Percentiles rank a stretch among this genome's conserved stretches.
phyloP scores from a whole-genome alignment of 2,329 filamentous ascomycete species.

The Hypomyces rosellus region DNA sequence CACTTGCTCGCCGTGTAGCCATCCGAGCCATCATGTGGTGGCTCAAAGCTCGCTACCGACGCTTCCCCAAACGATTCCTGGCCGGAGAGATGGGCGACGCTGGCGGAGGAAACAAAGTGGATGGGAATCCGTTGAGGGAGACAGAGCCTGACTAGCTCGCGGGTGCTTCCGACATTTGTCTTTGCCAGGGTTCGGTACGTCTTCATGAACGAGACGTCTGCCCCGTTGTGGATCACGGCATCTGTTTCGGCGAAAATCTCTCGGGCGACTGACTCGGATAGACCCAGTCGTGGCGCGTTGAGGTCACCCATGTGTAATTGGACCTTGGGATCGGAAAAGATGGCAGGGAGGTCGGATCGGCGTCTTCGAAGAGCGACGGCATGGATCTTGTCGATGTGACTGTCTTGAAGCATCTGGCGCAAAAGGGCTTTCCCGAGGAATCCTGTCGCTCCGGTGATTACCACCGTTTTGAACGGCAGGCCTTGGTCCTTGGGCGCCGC shows the following conservation, averaged over 20 bases:
- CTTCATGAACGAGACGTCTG: conserved; percentile 28
- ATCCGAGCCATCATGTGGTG: background rate
- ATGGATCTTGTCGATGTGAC: background rate
- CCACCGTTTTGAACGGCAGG: background rate
- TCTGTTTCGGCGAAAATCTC: conserved; percentile 27
- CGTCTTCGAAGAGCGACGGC: background rate
- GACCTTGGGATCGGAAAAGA: too few relatives aligned
- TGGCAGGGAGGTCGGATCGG: too few relatives aligned
- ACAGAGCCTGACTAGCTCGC: conserved; percentile 17
- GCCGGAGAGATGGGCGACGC: background rate
- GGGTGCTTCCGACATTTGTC: conserved; percentile 28
- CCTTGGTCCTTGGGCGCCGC: too few relatives aligned
- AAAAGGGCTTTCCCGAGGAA: too few relatives aligned
- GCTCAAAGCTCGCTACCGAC: background rate
- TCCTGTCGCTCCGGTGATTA: conserved; percentile 11
- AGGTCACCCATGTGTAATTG: background rate
- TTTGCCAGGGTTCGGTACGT: conserved; percentile 23
- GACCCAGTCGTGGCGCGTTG: conserved; percentile 25
- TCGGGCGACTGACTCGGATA: conserved; percentile 24
- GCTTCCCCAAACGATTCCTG: too few relatives aligned
- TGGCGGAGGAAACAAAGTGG: background rate
- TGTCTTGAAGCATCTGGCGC: too few relatives aligned
- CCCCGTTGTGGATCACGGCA: conserved; percentile 46
- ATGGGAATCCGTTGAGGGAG: conserved; percentile 4
- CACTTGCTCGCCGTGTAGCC: conserved; percentile 19